These are phyloP conservation scores for Abelmoschus esculentus DNA, from an alignment of 345 rosid genomes.

Conservation along the genomic window DNA sequence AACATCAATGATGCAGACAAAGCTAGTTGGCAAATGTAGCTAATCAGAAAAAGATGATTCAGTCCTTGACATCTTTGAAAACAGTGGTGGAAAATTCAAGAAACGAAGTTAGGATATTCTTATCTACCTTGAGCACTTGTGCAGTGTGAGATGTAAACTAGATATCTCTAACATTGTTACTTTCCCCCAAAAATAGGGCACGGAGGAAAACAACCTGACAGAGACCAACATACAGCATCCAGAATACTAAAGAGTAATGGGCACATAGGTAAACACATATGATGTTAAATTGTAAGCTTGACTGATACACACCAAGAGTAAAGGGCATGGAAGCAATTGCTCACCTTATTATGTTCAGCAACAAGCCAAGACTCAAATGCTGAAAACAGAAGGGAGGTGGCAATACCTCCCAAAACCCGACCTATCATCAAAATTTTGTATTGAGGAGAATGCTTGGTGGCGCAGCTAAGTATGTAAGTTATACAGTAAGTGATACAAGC, in stretches of 20 bases:
- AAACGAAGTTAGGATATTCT: neutral
- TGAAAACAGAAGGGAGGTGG: slow-evolving; percentile 83
- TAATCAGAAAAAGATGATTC: slow-evolving; percentile 1
- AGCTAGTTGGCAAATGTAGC: neutral
- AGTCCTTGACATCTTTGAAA: neutral
- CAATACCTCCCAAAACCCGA: slow-evolving; percentile 91
- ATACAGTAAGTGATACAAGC: slow-evolving; percentile 85
- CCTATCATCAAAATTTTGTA: slow-evolving; percentile 90
- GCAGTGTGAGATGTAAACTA: neutral
- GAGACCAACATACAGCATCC: too few species aligned
- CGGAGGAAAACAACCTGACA: too few species aligned
- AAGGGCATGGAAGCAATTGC: slow-evolving; percentile 9
- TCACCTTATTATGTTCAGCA: slow-evolving; percentile 93
- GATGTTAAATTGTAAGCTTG: neutral
- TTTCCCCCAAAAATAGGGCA: too few species aligned
- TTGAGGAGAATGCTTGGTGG: slow-evolving; percentile 90
- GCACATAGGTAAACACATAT: neutral
- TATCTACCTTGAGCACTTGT: neutral
- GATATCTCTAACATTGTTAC: neutral
- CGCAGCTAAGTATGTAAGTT: slow-evolving; percentile 77
- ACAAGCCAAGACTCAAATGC: slow-evolving; percentile 98
- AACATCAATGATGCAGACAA: neutral
- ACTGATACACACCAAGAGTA: slow-evolving; percentile 4
- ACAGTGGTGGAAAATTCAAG: neutral
- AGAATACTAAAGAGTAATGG: neutral